phyloP scores from a whole-genome alignment of 345 rosid species.

The Noccaea bulbosa region DNA sequence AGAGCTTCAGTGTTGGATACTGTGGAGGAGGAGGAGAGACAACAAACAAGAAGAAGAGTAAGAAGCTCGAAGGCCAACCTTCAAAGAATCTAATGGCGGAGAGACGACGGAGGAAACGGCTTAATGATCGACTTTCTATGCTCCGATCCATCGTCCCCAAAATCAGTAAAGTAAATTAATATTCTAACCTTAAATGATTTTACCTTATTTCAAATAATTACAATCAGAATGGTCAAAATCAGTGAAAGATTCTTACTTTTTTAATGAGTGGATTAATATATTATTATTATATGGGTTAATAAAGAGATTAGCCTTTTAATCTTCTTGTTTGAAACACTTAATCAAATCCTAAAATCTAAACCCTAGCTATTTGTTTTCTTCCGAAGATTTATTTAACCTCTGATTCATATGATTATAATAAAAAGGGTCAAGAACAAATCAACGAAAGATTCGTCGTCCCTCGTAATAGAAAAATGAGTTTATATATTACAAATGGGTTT shows the following conservation, averaged over 20 bases:
- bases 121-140: slow-evolving; percentile 85
- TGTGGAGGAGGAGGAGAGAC: slow-evolving; percentile 45
- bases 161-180: slow-evolving; percentile 75
- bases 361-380: slow-evolving; percentile 20
- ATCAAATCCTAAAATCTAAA: background rate
- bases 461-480: slow-evolving; percentile 3
- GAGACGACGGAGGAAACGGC: slow-evolving; percentile 81
- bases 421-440: background rate
- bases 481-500: slow-evolving; percentile 13
- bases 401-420: slow-evolving; percentile 2
- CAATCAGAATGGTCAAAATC: slow-evolving; percentile 31
- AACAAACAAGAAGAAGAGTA: slow-evolving; percentile 50
- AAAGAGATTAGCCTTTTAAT: slow-evolving; percentile 31
- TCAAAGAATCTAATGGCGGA: slow-evolving; percentile 94
- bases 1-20: slow-evolving; percentile 50
- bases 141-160: slow-evolving; percentile 93
- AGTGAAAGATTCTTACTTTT: background rate
- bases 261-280: background rate
- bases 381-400: slow-evolving; percentile 8
- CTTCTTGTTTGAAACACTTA: background rate
- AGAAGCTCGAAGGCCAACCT: slow-evolving; percentile 81
- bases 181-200: background rate
- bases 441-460: slow-evolving; percentile 22
- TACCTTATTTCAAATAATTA: slow-evolving; percentile 1
- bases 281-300: slow-evolving; percentile 15